Evolutionary conservation across 306 rosid species (phyloP).

Genomic region (Hippophae gyantsensis): DNA sequence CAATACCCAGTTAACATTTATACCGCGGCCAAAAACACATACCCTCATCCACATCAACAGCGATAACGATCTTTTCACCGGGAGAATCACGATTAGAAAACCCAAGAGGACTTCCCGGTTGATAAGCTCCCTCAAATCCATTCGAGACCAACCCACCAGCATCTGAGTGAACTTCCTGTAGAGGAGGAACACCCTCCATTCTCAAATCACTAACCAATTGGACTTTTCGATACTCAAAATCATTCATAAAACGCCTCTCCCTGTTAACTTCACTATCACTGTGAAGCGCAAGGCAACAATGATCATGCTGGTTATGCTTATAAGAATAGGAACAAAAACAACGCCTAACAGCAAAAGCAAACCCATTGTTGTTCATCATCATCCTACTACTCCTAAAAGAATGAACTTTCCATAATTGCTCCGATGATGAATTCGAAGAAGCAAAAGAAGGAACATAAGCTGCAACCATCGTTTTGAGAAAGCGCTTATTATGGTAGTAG

Average conservation of each 20-base stretch:
- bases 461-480: conserved; percentile 11
- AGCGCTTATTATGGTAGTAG: background rate
- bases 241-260: conserved; percentile 10
- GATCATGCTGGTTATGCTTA: background rate
- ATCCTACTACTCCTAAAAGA: background rate
- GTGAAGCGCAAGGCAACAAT: conserved; percentile 6
- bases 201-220: conserved; percentile 31
- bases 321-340: conserved; percentile 25
- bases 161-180: conserved; percentile 13
- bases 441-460: background rate
- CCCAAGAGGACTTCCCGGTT: conserved; percentile 21
- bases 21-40: conserved; percentile 8
- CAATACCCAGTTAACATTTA: background rate
- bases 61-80: conserved; percentile 46
- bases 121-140: conserved; percentile 9
- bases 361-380: conserved; percentile 16
- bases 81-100: conserved; percentile 31
- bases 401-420: background rate
- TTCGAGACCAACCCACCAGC: conserved; percentile 11
- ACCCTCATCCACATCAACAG: conserved; percentile 96
- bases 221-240: conserved; percentile 28
- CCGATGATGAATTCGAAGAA: background rate
- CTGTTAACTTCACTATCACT: conserved; percentile 1
- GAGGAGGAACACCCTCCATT: conserved; percentile 10
- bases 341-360: conserved; percentile 14